phyloP scores from a whole-genome alignment of 2,329 filamentous ascomycete species.

The Paraphoma chrysanthemicola region DNA sequence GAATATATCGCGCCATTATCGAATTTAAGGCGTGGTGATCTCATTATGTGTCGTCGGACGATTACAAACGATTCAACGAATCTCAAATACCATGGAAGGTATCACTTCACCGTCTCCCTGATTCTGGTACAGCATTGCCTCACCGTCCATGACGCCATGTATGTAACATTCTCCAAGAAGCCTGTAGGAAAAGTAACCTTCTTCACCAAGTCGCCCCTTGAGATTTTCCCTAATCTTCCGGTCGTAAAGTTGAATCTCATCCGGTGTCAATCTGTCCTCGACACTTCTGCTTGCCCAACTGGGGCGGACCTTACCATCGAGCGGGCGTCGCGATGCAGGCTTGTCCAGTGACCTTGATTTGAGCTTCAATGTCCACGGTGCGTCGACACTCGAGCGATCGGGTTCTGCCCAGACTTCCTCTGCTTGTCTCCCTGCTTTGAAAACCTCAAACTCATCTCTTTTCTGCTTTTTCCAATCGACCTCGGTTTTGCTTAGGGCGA shows the following conservation, averaged over 20 bases:
- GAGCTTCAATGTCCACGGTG: not conserved
- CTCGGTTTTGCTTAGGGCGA: not conserved
- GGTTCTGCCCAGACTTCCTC: not conserved
- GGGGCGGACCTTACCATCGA: not conserved
- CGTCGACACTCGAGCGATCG: too few species aligned
- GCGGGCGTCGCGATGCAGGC: not conserved
- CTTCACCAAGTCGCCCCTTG: not conserved
- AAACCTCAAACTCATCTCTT: not conserved
- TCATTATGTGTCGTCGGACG: not conserved
- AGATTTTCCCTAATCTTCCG: not conserved
- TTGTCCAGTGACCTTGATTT: not conserved
- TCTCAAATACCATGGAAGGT: constrained; percentile 18
- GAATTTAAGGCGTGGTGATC: too few species aligned
- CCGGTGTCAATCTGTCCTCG: not conserved
- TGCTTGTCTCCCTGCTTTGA: not conserved
- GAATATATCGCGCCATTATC: too few species aligned
- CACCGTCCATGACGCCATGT: constrained; percentile 25
- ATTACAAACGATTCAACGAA: constrained; percentile 1
- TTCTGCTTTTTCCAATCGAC: not conserved
- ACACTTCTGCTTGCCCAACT: not conserved
- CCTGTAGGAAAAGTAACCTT: constrained; percentile 9
- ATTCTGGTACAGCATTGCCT: constrained; percentile 20
- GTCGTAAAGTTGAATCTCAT: not conserved
- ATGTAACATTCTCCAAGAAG: constrained; percentile 24
- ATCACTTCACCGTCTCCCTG: constrained; percentile 8